Evolutionary conservation across 2,329 filamentous ascomycete genomes (phyloP).

Genomic region (Phaeosphaeriaceae sp.): DNA sequence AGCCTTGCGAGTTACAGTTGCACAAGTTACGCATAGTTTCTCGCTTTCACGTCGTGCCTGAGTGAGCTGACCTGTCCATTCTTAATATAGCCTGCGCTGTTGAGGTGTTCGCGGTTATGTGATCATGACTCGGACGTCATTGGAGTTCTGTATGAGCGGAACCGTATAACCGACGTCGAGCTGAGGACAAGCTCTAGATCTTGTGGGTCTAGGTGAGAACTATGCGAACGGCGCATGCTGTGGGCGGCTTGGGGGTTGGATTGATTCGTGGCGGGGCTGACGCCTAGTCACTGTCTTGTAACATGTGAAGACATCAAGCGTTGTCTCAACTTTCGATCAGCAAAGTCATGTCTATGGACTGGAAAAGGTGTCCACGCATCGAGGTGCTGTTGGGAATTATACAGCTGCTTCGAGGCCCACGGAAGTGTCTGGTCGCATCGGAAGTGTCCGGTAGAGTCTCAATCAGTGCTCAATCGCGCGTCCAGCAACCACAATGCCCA

Average conservation of each 20-base stretch:
- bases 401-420: background rate
- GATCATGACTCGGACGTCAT: background rate
- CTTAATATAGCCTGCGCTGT: background rate
- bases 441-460: background rate
- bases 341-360: background rate
- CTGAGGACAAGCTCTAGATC: background rate
- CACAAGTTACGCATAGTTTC: slow-evolving; percentile 7
- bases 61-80: slow-evolving; percentile 5
- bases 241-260: background rate
- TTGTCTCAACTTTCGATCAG: background rate
- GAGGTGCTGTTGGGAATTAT: background rate
- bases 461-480: background rate
- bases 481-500: background rate
- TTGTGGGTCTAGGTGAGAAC: background rate
- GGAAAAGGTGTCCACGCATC: background rate
- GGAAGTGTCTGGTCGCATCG: background rate
- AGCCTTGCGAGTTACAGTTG: slow-evolving; percentile 1
- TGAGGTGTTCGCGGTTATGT: background rate
- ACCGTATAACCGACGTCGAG: background rate
- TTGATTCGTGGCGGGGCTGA: background rate
- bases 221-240: background rate
- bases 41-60: background rate
- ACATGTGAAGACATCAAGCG: too few relatives aligned
- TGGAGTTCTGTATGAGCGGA: background rate
- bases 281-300: background rate